phyloP scores from a whole-genome alignment of 805 yeast genomes.

The Teunomyces atbi region DNA sequence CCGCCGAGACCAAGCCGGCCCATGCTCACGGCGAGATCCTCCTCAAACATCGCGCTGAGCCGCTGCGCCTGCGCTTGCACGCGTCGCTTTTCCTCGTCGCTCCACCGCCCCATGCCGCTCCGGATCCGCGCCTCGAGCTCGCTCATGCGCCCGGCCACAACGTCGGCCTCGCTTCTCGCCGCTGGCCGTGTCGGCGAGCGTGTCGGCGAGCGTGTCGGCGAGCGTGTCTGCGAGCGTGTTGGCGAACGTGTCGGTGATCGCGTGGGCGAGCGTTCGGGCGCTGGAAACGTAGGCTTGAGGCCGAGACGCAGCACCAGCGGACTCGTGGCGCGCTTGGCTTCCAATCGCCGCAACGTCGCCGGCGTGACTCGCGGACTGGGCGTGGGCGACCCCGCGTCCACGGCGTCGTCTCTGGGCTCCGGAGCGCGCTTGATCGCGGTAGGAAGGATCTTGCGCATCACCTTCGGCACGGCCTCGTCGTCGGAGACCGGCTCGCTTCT shows the following conservation, averaged over 20 bases:
- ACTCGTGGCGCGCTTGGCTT: slow-evolving; percentile 19
- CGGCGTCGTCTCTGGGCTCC: background rate
- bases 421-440: background rate
- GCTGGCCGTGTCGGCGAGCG: no score
- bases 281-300: no score
- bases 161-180: no score
- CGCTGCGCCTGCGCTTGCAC: slow-evolving; percentile 20
- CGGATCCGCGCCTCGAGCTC: background rate
- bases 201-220: background rate
- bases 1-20: background rate
- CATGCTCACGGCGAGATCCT: background rate
- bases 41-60: slow-evolving; percentile 15
- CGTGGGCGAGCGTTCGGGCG: background rate
- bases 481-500: slow-evolving; percentile 5
- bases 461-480: slow-evolving; percentile 25
- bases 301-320: background rate
- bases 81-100: slow-evolving; percentile 13
- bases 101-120: background rate
- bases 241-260: slow-evolving; percentile 13
- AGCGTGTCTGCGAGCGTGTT: background rate
- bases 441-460: slow-evolving; percentile 32
- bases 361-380: slow-evolving; percentile 23
- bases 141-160: background rate
- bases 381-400: background rate
- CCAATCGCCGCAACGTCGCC: slow-evolving; percentile 36